Evolutionary conservation across 192 early-diverging fungal species (phyloP).

Genomic region (Coemansia sp.): DNA sequence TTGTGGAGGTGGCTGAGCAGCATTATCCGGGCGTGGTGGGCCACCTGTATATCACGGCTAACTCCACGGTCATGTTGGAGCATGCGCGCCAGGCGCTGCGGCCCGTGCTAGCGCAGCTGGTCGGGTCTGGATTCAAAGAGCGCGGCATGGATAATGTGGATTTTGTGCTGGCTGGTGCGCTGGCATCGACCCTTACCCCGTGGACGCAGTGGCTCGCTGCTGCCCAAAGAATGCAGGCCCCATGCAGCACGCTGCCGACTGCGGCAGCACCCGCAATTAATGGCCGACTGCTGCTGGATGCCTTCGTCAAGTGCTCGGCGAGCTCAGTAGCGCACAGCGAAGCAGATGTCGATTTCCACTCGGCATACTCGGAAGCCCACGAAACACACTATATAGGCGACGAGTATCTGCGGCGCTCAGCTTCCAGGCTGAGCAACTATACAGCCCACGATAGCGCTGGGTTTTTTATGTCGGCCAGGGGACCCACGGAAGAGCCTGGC

Average conservation of each 20-base stretch:
- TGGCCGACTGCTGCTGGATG: constrained; percentile 2
- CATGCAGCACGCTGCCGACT: too few relatives aligned
- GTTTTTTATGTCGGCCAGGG: background rate
- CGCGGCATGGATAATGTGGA: too few relatives aligned
- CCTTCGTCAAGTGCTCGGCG: constrained; percentile 5
- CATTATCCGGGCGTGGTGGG: constrained; percentile 24
- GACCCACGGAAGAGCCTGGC: background rate
- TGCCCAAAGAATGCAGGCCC: background rate
- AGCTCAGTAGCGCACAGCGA: constrained; percentile 15
- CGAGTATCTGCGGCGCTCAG: background rate
- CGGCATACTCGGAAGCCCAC: constrained; percentile 22
- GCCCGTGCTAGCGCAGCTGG: constrained; percentile 10
- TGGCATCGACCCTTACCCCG: background rate
- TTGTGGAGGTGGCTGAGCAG: constrained; percentile 11
- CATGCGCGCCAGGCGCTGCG: constrained; percentile 29
- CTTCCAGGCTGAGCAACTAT: constrained; percentile 5
- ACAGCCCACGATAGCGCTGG: background rate
- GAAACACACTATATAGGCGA: background rate
- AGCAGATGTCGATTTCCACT: constrained; percentile 35
- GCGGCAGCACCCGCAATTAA: background rate
- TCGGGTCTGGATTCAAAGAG: too few relatives aligned
- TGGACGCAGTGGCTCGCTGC: background rate
- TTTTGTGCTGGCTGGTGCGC: constrained; percentile 11
- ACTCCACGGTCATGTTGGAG: constrained; percentile 37
- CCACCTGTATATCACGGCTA: constrained; percentile 32